phyloP scores from a whole-genome alignment of 176 grass and related monocot species.

The Avena insularis region DNA sequence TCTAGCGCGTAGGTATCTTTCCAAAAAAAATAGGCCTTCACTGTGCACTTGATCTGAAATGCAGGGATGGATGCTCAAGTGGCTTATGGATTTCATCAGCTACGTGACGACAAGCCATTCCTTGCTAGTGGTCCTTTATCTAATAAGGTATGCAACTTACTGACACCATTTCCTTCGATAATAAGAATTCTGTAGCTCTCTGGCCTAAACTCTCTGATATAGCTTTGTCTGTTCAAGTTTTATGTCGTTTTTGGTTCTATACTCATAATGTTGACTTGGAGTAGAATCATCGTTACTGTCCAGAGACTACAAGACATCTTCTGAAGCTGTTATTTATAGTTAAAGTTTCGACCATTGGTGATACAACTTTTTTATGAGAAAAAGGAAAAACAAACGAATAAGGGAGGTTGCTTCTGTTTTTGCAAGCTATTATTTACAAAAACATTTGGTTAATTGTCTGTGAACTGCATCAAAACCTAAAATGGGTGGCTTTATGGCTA shows the following conservation, averaged over 20 bases:
- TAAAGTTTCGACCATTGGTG: constrained; percentile 24
- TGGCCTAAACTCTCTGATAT: neutral
- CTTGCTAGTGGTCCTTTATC: constrained; percentile 91
- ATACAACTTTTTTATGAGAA: neutral
- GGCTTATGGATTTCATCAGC: constrained; percentile 92
- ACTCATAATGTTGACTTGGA: constrained; percentile 7
- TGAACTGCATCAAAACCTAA: neutral
- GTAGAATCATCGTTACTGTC: constrained; percentile 10
- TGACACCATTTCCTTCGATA: constrained; percentile 23
- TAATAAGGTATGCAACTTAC: constrained; percentile 79
- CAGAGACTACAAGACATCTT: neutral
- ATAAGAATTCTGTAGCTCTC: constrained; percentile 9
- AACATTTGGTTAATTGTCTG: neutral
- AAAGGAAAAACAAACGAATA: neutral
- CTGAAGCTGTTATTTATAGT: neutral
- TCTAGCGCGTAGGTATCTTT: constrained; percentile 19
- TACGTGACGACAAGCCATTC: constrained; percentile 88
- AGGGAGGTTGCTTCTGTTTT: neutral
- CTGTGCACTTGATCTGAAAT: constrained; percentile 30
- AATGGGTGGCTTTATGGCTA: constrained; percentile 11
- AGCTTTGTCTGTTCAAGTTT: constrained; percentile 8
- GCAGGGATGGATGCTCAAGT: constrained; percentile 99
- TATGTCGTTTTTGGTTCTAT: constrained; percentile 23
- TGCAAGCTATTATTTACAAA: neutral
- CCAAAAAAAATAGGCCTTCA: constrained; percentile 10